Evolutionary conservation across 169 alveolate genomes (phyloP).

Genomic region (Toxoplasma gondii): DNA sequence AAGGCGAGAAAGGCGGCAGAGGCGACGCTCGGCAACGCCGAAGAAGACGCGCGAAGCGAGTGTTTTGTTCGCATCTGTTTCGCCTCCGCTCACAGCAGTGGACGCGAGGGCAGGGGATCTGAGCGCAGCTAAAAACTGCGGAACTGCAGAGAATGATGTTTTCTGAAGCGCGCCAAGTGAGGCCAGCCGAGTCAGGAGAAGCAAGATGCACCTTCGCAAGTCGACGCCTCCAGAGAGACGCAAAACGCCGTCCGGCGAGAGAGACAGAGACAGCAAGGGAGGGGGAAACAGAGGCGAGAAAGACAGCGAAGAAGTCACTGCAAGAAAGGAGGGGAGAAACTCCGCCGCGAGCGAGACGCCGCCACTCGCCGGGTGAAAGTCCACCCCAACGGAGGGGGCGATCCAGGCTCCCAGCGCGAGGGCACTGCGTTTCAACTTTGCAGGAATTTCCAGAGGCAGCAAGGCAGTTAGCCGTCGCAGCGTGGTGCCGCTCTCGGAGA

Average conservation of each 20-base stretch:
- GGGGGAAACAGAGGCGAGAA: background rate
- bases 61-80: no score
- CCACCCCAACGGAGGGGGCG: background rate
- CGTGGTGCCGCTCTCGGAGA: no score
- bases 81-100: no score
- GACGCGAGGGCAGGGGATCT: background rate
- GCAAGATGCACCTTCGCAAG: background rate
- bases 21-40: background rate
- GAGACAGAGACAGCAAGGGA: background rate
- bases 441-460: background rate
- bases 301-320: background rate
- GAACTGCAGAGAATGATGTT: background rate
- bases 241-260: background rate
- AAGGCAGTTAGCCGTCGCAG: no score
- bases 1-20: background rate
- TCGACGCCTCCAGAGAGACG: conserved; percentile 3
- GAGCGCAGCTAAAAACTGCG: background rate
- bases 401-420: background rate
- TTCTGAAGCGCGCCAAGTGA: no score
- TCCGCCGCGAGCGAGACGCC: background rate
- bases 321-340: background rate
- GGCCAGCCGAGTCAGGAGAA: background rate
- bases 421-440: background rate
- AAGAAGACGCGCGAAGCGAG: background rate
- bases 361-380: background rate